Evolutionary conservation across 108 stramenopile species (phyloP).

Genomic region (Nitzschia sp.): DNA sequence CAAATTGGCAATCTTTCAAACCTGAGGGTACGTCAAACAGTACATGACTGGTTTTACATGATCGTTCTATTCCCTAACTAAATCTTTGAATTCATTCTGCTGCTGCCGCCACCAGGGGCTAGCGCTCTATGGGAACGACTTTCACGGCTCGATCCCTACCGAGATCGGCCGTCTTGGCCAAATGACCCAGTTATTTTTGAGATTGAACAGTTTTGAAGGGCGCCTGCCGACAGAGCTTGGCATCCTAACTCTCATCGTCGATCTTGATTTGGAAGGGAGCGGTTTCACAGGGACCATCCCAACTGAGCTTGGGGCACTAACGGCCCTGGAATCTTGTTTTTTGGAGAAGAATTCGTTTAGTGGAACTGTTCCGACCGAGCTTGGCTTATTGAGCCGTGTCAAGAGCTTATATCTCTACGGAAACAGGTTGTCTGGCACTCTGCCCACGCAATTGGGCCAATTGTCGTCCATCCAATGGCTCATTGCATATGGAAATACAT

Average conservation of each 20-base stretch:
- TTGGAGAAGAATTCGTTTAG: not conserved
- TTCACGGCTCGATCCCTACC: not conserved
- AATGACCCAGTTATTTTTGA: not conserved
- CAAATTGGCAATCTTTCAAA: not conserved
- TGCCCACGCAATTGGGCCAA: not conserved
- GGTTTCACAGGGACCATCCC: conserved; percentile 5
- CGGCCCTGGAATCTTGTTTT: not conserved
- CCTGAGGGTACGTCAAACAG: not conserved
- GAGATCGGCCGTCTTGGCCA: not conserved
- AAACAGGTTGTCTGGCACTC: not conserved
- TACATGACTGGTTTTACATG: too few species aligned
- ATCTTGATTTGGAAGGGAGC: conserved; percentile 1
- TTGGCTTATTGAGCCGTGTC: not conserved
- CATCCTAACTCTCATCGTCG: not conserved
- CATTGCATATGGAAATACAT: not conserved
- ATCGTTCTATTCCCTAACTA: too few species aligned
- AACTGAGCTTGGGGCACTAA: not conserved
- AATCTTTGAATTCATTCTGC: too few species aligned
- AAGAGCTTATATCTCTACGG: not conserved
- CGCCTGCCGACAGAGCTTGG: not conserved
- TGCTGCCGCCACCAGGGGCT: not conserved
- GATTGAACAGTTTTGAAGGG: not conserved
- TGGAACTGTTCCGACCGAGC: conserved; percentile 2
- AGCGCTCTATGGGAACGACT: not conserved
- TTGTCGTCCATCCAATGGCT: not conserved